Evolutionary conservation across 2,329 filamentous ascomycete species (phyloP).

Genomic region (Aaosphaeria pasadenensis): DNA sequence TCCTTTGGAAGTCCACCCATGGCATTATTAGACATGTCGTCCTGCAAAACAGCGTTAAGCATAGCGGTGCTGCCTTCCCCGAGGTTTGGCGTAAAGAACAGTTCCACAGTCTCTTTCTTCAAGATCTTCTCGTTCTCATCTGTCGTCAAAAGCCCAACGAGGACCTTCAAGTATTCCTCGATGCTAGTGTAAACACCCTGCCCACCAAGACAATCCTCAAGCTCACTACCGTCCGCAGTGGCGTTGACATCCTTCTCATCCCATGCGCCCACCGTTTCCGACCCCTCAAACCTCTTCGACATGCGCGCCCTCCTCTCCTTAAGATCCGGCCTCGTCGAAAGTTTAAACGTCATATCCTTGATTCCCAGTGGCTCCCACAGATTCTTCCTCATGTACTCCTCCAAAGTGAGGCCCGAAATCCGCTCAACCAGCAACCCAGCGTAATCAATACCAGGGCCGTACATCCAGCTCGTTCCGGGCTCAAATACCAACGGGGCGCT

Average conservation of each 20-base stretch:
- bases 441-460: slow-evolving; percentile 48
- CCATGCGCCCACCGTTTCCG: slow-evolving; percentile 9
- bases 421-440: slow-evolving; percentile 45
- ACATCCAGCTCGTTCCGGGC: slow-evolving; percentile 59
- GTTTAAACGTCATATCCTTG: slow-evolving; percentile 56
- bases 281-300: slow-evolving; percentile 12
- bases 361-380: slow-evolving; percentile 46
- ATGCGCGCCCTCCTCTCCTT: slow-evolving; percentile 25
- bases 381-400: slow-evolving; percentile 42
- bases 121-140: slow-evolving; percentile 25
- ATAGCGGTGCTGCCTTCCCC: slow-evolving; percentile 6
- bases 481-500: slow-evolving; percentile 55
- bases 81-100: slow-evolving; percentile 33
- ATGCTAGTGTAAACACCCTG: slow-evolving; percentile 17
- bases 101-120: slow-evolving; percentile 19
- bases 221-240: slow-evolving; percentile 13
- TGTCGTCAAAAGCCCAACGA: slow-evolving; percentile 21
- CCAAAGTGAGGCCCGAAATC: slow-evolving; percentile 35
- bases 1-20: slow-evolving; percentile 19
- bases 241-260: slow-evolving; percentile 9
- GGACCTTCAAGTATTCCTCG: slow-evolving; percentile 29
- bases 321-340: slow-evolving; percentile 17
- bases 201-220: slow-evolving; percentile 23
- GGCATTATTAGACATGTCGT: slow-evolving; percentile 14
- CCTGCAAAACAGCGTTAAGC: slow-evolving; percentile 35